These are phyloP conservation scores for Eucalyptus melliodora DNA, from an alignment of 345 rosid species.

Conservation along the genomic window DNA sequence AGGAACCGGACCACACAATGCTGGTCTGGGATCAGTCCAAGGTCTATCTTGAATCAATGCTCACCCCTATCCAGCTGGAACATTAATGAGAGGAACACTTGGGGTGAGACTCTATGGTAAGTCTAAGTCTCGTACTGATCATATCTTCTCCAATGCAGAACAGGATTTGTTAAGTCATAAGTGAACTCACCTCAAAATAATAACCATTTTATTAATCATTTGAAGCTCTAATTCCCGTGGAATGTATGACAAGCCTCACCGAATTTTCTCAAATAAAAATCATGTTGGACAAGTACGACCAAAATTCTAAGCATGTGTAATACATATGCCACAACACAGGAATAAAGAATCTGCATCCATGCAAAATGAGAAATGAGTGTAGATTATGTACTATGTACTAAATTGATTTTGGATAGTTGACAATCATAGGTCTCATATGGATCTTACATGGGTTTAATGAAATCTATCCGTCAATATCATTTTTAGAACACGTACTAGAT, in stretches of 20 bases:
- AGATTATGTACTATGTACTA: not conserved
- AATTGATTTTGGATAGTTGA: not conserved
- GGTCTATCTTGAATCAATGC: too few species aligned
- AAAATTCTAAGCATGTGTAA: not conserved
- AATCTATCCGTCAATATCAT: not conserved
- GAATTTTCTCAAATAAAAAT: not conserved
- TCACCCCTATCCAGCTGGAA: not conserved
- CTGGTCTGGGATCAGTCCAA: fast-evolving
- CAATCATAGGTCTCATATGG: not conserved
- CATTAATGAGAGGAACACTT: not conserved
- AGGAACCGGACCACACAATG: too few species aligned
- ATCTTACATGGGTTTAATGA: not conserved
- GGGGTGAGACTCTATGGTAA: not conserved
- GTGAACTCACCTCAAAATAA: not conserved
- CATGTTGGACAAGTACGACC: not conserved
- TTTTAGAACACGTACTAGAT: not conserved
- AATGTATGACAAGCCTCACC: not conserved
- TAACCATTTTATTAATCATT: not conserved
- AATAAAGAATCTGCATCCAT: not conserved
- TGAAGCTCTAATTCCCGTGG: not conserved
- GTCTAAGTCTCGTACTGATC: not conserved
- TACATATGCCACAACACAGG: not conserved
- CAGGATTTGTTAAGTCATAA: not conserved
- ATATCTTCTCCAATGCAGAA: not conserved
- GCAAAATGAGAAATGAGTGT: not conserved